Evolutionary conservation across 164 flowering plant genomes (phyloP), one percentile per base, ranked within the genome.

Genomic region (Houttuynia cordata): DNA sequence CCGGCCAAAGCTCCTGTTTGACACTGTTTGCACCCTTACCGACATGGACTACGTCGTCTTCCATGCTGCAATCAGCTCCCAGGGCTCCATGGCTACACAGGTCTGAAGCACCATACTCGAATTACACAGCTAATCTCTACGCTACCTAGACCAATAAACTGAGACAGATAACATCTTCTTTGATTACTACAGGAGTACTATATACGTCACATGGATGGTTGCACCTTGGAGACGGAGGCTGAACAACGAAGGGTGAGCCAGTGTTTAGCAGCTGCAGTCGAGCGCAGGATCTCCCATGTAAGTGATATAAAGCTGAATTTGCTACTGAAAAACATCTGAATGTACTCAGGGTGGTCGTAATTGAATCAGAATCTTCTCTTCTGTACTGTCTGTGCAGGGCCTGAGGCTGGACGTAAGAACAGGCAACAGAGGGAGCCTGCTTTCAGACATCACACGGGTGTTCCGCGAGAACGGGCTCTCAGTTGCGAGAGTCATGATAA

Each of bases 1-100:
- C 64, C 67, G 97, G 17, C 90, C 92, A 0, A 90, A 86, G 79
- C 68, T 93, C 60, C 63, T 93, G 60, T 93, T 93, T 54, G 97
- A 93, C 64, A 93, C 98, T 0, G 84, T 93, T 0, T 89, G 96
- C 64, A 76, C 87, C 0, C 70, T 89, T 34, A 89, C 98, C 0
- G 98, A 93, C 52, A 65, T 93, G 88, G 66, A 86, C 50, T 93
- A 81, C 45, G 88, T 79, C 21, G 96, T 93, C 39, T 86, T 81
- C 61, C 98, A 93, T 67, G 98, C 98, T 0, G 80, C 87, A 10
- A 77, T 93, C 39, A 75, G 85, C 75, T 89, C 96, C n/a, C 67
- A 74, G 34, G 81, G 81, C 10, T 65, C 82, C 59, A 55, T 75
- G 8, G 98, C 98, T 13, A 62, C 71, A 56, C 98, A 89, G 95